Evolutionary conservation across 495 filamentous ascomycete genomes (phyloP), one percentile per base, ranked within the genome.

Genomic region (Sabuloglossum arenarium): DNA sequence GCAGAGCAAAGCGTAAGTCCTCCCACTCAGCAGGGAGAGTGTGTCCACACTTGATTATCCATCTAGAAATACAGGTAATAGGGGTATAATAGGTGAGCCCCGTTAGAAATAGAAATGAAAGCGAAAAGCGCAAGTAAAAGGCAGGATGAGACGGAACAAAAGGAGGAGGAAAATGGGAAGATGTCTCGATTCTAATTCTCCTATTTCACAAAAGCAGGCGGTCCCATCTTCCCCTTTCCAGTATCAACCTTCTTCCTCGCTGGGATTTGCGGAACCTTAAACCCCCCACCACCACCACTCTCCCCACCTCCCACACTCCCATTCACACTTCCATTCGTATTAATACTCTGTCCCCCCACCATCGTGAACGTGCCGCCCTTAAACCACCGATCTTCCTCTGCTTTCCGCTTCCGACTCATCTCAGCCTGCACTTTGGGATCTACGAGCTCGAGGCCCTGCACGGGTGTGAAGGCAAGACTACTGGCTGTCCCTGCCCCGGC

Each of bases 311-410:
- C 67, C 8, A 8, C 16, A 39, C 16, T 39, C 34, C 16, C 8
- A 39, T 39, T 39, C 34, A 8, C 45, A 27, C 6, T 24, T 19
- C 8, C n/a, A 47, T 21, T 14, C 6, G 2, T 14, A 37, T 14
- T 14, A 1, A 6, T 6, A 43, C 62, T 67, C 53, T 68, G 70
- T 42, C 74, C 71, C 16, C 85, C 84, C 55, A 94, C 79, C 70
- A 94, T 88, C 27, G 91, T 96, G 59, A 98, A 98, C 3, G 88
- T 91, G 1, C 91, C 93, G 24, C 86, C 84, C 64, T 87, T 93
- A 70, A 97, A 97, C 83, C 88, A 97, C 42, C 86, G 73, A 65
- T 97, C 90, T 63, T 93, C 86, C 60, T 96, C 90, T 5, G 88
- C 90, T 62, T 91, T 91, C 63, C 85, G 73, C 72, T 97, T 96